Conservation (phyloP, 768 basidiomycete species). For the Pisolithus tinctorius region DNA sequence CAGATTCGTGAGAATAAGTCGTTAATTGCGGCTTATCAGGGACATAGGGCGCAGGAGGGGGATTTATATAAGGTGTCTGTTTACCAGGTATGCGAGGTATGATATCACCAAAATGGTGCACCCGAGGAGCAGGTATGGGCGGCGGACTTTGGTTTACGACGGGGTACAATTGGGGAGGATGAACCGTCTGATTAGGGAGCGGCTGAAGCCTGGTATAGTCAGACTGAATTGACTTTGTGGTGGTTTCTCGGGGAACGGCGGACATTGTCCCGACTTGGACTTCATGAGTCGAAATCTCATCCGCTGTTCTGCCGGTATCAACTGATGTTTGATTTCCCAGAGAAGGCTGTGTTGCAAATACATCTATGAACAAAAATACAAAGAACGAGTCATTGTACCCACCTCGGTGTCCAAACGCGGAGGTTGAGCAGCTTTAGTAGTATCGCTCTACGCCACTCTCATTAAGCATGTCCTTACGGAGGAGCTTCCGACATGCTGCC, state of each 20-base stretch:
- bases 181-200: slow-evolving; percentile 3
- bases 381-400: slow-evolving; percentile 3
- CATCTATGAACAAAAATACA: slow-evolving; percentile 6
- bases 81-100: slow-evolving; percentile 4
- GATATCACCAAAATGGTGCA: slow-evolving; percentile 7
- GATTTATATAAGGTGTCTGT: slow-evolving; percentile 5
- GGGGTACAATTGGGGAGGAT: slow-evolving; percentile 1
- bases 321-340: background rate
- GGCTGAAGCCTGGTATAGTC: slow-evolving; percentile 10
- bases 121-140: slow-evolving; percentile 11
- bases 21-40: slow-evolving; percentile 7
- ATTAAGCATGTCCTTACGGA: slow-evolving; percentile 3
- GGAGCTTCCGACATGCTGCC: slow-evolving; percentile 7
- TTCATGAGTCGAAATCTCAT: slow-evolving; percentile 17
- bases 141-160: slow-evolving; percentile 1
- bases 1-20: slow-evolving; percentile 12
- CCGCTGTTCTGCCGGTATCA: slow-evolving; percentile 39
- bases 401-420: slow-evolving; percentile 11
- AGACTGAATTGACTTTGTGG: background rate
- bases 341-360: slow-evolving; percentile 7
- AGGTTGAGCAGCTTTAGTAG: background rate
- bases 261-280: slow-evolving; percentile 3
- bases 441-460: slow-evolving; percentile 8
- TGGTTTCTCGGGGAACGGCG: slow-evolving; percentile 1
- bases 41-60: slow-evolving; percentile 10